Evolutionary conservation across 768 basidiomycete species (phyloP), one percentile per base, ranked within the genome.

Genomic region (Suillus alpinus): DNA sequence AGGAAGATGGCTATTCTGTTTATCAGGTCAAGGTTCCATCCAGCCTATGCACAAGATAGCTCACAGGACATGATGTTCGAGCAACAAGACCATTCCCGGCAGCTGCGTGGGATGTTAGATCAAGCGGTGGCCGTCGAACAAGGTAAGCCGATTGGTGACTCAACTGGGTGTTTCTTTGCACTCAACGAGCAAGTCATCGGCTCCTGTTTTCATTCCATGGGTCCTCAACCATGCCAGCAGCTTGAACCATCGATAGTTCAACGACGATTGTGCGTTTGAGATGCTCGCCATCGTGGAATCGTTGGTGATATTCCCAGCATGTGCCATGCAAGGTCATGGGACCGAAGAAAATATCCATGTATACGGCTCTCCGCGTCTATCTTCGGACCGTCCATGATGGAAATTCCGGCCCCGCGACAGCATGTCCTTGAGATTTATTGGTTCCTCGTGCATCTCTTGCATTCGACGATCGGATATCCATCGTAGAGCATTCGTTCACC

Each of bases 21-120:
- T 9, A 20, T 40, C 40, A 41, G 36, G 5, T 26, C 9, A 20
- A 36, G 31, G 23, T 43, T 34, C 44, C 3, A 62, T 40, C 29
- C 34, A 59, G 26, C 34, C 6, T 36, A 36, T 39, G 13, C 43
- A 46, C 10, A 32, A 9, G 9, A 23, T 58, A 8, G 69, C 81
- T 63, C 62, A 86, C 86, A 43, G 71, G 65, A 61, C 78, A 76
- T 52, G 74, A 66, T n/a, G 65, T 65, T 9, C 71, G 66, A 12
- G 88, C 79, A 70, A 87, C 89, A 51, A 95, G 76, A 8, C 91
- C 93, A 71, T 86, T 79, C 31, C 92, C 91, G 46, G 84, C 81
- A 64, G 82, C 88, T 88, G 59, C 20, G 49, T 39, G 16, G 36
- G 37, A 39, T 55, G 26, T 55, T 39, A 55, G 53, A 39, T 55